Conservation (phyloP, 2,329 filamentous ascomycete genomes). For the Aspergillus sp. region DNA sequence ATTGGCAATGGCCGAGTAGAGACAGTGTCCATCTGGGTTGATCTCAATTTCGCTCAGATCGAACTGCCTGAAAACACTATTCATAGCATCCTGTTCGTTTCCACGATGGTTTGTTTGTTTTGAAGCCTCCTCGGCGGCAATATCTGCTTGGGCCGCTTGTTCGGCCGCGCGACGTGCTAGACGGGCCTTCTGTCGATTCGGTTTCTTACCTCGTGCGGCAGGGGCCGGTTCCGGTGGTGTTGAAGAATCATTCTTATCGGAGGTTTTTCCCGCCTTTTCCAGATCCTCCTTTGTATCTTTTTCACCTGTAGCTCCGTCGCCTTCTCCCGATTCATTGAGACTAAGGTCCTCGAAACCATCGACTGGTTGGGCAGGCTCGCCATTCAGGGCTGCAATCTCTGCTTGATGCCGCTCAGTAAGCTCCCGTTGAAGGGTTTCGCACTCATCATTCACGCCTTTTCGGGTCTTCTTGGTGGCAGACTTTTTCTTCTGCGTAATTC, state of each 20-base stretch:
- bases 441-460: slow-evolving; percentile 65
- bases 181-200: slow-evolving; percentile 86
- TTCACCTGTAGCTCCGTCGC: slow-evolving; percentile 7
- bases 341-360: slow-evolving; percentile 29
- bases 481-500: slow-evolving; percentile 94
- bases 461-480: slow-evolving; percentile 78
- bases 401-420: slow-evolving; percentile 50
- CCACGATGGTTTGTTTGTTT: slow-evolving; percentile 68
- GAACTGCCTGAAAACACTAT: slow-evolving; percentile 58
- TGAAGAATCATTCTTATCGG: slow-evolving; percentile 6
- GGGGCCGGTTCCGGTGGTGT: slow-evolving; percentile 8
- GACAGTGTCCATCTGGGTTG: slow-evolving; percentile 85
- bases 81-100: slow-evolving; percentile 67
- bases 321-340: slow-evolving; percentile 19
- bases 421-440: slow-evolving; percentile 53
- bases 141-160: slow-evolving; percentile 62
- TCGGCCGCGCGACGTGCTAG: slow-evolving; percentile 85
- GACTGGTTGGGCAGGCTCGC: slow-evolving; percentile 19
- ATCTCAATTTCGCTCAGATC: slow-evolving; percentile 73
- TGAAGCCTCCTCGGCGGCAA: slow-evolving; percentile 71
- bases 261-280: slow-evolving; percentile 2
- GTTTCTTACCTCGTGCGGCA: slow-evolving; percentile 56
- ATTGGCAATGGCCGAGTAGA: slow-evolving; percentile 88
- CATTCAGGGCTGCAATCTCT: slow-evolving; percentile 46
- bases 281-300: slow-evolving; percentile 3